Evolutionary conservation across 331 rosid genomes (phyloP), one percentile per base, ranked within the genome.

Genomic region (Rosa hybrid): DNA sequence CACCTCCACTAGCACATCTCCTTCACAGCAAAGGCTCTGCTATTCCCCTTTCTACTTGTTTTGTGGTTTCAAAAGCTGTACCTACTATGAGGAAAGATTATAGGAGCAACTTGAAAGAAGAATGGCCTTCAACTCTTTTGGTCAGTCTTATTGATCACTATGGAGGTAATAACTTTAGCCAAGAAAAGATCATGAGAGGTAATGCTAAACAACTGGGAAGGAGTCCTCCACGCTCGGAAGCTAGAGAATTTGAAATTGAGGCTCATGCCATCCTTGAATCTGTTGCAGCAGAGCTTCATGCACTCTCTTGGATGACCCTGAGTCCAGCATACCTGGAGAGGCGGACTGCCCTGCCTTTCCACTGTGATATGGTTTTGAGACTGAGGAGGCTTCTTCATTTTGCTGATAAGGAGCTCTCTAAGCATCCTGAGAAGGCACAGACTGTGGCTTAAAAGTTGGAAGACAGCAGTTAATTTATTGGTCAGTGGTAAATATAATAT

Each of bases 1-100:
- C 99, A 57, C 99, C 99, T 9, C 99, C 99, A 18, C 86, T 95
- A 39, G 99, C 99, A 74, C 99, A 96, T 86, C 91, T 96, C 80
- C 99, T 96, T 76, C 99, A 93, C 85, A 96, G 99, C 83, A 96
- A 96, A 84, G 99, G 99, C 81, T 89, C 96, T 72, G 98, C 99
- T 18, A 92, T 93, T 84, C 97, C 99, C 0, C 90, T 93, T 64
- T 91, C 97, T 50, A 91, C 99, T 11, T 97, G 98, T 75, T 96
- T 93, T 64, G 93, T 90, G 67, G 92, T 93, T 83, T 96, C 99
- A 45, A 96, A 94, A 88, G 98, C 98, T 17, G 97, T 93, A 62
- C 90, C 98, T 54, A 88, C 97, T n/a, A 93, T 91, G 97, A 90
- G 98, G 81, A 92, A 84, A 89, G 99, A 95, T 82, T 72, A 54